Conservation (phyloP, 176 grass and related monocot genomes). For the Themeda triandra region DNA sequence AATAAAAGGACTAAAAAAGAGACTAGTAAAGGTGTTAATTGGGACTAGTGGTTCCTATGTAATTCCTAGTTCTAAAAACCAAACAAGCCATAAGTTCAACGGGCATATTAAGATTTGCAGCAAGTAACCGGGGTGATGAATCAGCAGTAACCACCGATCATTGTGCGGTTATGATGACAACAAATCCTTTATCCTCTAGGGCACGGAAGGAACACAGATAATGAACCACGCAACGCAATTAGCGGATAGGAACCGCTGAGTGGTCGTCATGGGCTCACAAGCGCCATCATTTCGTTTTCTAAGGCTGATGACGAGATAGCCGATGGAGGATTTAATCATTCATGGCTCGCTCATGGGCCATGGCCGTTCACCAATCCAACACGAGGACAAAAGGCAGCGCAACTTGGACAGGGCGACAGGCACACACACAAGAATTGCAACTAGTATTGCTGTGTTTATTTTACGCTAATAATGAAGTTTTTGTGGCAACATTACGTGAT, state of each 20-base stretch:
- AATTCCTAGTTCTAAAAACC: too few species aligned
- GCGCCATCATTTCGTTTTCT: background rate
- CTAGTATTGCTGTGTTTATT: background rate
- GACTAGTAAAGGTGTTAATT: too few species aligned
- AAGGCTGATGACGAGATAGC: slow-evolving; percentile 2
- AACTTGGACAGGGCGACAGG: slow-evolving; percentile 6
- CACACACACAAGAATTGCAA: background rate
- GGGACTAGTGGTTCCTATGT: too few species aligned
- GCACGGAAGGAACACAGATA: slow-evolving; percentile 25
- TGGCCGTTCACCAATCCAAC: background rate
- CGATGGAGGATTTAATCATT: background rate
- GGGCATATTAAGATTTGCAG: too few species aligned
- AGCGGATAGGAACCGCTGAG: slow-evolving; percentile 31
- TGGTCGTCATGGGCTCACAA: slow-evolving; percentile 18
- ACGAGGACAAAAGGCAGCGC: background rate
- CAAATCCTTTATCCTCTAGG: background rate
- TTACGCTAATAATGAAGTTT: background rate
- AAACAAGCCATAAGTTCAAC: too few species aligned
- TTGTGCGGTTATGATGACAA: background rate
- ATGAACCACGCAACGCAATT: background rate
- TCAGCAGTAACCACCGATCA: too few species aligned
- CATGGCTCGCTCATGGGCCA: background rate
- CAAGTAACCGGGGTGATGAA: too few species aligned
- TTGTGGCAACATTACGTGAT: background rate
- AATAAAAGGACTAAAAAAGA: too few species aligned